Evolutionary conservation across 2,329 filamentous ascomycete species (phyloP).

Genomic region (Stemphylium beticola): DNA sequence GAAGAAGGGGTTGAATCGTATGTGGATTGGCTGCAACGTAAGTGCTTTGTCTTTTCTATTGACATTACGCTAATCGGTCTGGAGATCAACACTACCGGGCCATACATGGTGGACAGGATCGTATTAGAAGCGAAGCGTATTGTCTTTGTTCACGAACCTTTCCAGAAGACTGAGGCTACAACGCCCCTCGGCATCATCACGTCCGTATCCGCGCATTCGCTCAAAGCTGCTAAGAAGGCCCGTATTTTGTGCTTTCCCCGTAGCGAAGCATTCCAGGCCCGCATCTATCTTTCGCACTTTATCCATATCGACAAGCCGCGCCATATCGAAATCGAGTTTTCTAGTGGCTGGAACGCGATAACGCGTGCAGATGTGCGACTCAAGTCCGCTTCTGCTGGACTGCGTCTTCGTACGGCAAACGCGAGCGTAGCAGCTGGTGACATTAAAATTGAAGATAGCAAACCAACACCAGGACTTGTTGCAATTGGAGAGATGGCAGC

Average conservation of each 20-base stretch:
- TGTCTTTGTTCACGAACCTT: slow-evolving; percentile 68
- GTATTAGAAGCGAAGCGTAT: slow-evolving; percentile 69
- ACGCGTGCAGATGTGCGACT: slow-evolving; percentile 57
- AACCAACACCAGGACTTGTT: slow-evolving; percentile 55
- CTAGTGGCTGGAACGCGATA: slow-evolving; percentile 75
- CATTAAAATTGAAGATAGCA: slow-evolving; percentile 51
- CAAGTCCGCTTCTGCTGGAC: slow-evolving; percentile 65
- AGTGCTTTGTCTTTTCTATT: slow-evolving; percentile 8
- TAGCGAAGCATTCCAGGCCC: slow-evolving; percentile 70
- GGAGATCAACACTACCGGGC: slow-evolving; percentile 71
- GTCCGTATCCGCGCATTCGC: slow-evolving; percentile 42
- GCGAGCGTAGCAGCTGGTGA: slow-evolving; percentile 52
- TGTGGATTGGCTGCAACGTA: slow-evolving; percentile 58
- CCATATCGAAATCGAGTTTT: slow-evolving; percentile 74
- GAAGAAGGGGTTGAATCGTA: slow-evolving; percentile 61
- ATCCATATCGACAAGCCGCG: slow-evolving; percentile 82
- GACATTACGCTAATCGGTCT: slow-evolving; percentile 33
- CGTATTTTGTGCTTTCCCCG: slow-evolving; percentile 77
- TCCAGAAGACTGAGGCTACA: slow-evolving; percentile 56
- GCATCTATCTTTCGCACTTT: slow-evolving; percentile 68
- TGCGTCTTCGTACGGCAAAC: slow-evolving; percentile 63
- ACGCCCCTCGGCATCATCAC: slow-evolving; percentile 57
- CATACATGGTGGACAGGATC: slow-evolving; percentile 77
- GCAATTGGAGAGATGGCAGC: slow-evolving; percentile 53
- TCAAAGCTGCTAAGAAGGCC: slow-evolving; percentile 53